Evolutionary conservation across 2,329 filamentous ascomycete species (phyloP).

Genomic region (Hypoxylon sp.): DNA sequence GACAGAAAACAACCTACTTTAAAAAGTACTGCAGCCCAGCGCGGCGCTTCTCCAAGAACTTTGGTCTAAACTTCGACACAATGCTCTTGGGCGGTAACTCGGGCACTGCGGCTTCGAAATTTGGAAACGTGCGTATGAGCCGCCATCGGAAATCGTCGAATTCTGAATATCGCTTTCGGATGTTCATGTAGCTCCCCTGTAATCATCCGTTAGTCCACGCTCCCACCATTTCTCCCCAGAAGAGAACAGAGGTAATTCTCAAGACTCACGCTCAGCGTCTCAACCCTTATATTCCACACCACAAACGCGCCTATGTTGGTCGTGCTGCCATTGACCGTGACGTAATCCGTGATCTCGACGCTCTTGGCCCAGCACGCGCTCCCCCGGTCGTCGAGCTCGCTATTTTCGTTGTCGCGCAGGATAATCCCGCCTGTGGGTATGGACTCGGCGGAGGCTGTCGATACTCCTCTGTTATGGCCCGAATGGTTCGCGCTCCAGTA

Average conservation of each 20-base stretch:
- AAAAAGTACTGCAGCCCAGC: conserved; percentile 91
- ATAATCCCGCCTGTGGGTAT: conserved; percentile 70
- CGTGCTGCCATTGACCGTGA: conserved; percentile 69
- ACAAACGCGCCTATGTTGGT: conserved; percentile 87
- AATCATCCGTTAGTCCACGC: conserved; percentile 40
- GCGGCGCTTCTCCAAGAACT: conserved; percentile 87
- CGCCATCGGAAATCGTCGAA: conserved; percentile 86
- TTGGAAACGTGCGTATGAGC: conserved; percentile 85
- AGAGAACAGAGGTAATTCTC: no score
- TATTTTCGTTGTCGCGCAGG: conserved; percentile 73
- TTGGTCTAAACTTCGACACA: conserved; percentile 85
- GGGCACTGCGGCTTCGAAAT: conserved; percentile 89
- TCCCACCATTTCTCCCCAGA: conserved; percentile 59
- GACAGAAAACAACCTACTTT: conserved; percentile 73
- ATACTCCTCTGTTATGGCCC: conserved; percentile 59
- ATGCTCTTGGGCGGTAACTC: conserved; percentile 90
- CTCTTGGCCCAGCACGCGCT: conserved; percentile 75
- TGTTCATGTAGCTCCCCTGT: conserved; percentile 73
- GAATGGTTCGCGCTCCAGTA: conserved; percentile 55
- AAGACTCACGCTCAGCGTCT: conserved; percentile 81
- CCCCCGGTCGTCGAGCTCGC: conserved; percentile 60
- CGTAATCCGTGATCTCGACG: conserved; percentile 71
- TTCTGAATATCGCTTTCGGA: conserved; percentile 87
- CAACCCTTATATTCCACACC: conserved; percentile 91
- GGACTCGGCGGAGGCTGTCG: conserved; percentile 63